A percentile compares a stretch with the other conserved stretches of the same genome.
Conservation (phyloP, 768 basidiomycete species). For the Mycena belliarum region DNA sequence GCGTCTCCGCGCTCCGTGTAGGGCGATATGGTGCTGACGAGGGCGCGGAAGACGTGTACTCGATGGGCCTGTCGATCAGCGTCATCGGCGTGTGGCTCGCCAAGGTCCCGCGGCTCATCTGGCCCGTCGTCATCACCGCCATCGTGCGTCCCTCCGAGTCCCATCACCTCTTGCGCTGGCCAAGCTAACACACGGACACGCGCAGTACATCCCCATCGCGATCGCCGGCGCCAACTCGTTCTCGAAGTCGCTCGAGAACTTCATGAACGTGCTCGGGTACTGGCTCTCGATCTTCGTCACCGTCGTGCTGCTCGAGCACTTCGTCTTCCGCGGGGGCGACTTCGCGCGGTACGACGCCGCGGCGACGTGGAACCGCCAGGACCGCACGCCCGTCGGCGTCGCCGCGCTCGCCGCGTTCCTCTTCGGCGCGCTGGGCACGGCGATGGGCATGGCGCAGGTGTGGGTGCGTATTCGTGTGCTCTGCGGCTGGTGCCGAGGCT, state of each 20-base stretch:
- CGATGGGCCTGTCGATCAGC: constrained; percentile 46
- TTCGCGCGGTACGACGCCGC: constrained; percentile 33
- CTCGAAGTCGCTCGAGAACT: constrained; percentile 36
- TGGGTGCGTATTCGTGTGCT: neutral
- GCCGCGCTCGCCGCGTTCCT: constrained; percentile 36
- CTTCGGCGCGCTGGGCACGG: constrained; percentile 40
- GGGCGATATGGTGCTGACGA: neutral
- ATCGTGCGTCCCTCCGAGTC: constrained; percentile 13
- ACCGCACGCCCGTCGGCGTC: constrained; percentile 35
- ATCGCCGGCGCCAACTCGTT: constrained; percentile 53
- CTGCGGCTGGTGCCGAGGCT: neutral
- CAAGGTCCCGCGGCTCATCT: constrained; percentile 40
- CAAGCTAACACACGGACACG: too few relatives aligned
- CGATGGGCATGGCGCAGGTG: constrained; percentile 35
- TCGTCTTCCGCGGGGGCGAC: constrained; percentile 45
- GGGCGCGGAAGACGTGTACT: constrained; percentile 42
- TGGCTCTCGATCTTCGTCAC: constrained; percentile 53
- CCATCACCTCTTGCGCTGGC: too few relatives aligned
- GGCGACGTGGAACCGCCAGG: constrained; percentile 33
- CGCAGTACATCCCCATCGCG: constrained; percentile 42
- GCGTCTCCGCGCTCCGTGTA: constrained; percentile 61
- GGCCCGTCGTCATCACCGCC: constrained; percentile 39
- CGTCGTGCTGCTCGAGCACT: constrained; percentile 51
- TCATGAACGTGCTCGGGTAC: constrained; percentile 53
- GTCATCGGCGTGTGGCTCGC: constrained; percentile 43